A percentile compares a stretch with the other conserved stretches of the same genome.
phyloP scores from a whole-genome alignment of 192 early-diverging fungal genomes.

The Coemansia sp. region DNA sequence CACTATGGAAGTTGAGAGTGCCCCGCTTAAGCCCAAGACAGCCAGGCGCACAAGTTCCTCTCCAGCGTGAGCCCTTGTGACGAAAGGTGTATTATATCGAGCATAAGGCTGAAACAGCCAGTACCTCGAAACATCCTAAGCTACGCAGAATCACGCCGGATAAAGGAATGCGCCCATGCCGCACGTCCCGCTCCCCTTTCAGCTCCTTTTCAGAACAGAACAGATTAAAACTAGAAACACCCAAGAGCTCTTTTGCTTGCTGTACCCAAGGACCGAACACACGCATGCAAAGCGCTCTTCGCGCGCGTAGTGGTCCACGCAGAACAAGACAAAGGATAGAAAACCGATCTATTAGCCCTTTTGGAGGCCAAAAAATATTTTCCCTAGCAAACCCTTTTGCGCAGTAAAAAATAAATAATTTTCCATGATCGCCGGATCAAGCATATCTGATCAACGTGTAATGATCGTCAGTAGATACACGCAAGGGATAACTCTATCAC shows the following conservation, averaged over 20 bases:
- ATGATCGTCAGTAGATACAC: neutral
- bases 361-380: too few relatives aligned
- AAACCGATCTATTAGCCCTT: too few relatives aligned
- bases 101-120: too few relatives aligned
- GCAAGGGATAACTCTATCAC: neutral
- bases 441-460: too few relatives aligned
- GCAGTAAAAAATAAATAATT: too few relatives aligned
- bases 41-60: neutral
- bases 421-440: too few relatives aligned
- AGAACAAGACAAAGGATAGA: too few relatives aligned
- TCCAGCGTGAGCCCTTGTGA: neutral
- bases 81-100: too few relatives aligned
- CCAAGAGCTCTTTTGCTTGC: too few relatives aligned
- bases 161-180: neutral
- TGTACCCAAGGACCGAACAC: neutral
- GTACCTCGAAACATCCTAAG: too few relatives aligned
- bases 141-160: neutral
- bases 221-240: neutral
- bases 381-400: too few relatives aligned
- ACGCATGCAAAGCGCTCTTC: neutral
- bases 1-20: constrained; percentile 25
- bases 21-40: constrained; percentile 33
- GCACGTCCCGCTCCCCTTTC: neutral
- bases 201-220: neutral
- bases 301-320: neutral